Evolutionary conservation across 2,329 filamentous ascomycete genomes (phyloP), one percentile per base, ranked within the genome.

Genomic region (Diaporthe helianthi): DNA sequence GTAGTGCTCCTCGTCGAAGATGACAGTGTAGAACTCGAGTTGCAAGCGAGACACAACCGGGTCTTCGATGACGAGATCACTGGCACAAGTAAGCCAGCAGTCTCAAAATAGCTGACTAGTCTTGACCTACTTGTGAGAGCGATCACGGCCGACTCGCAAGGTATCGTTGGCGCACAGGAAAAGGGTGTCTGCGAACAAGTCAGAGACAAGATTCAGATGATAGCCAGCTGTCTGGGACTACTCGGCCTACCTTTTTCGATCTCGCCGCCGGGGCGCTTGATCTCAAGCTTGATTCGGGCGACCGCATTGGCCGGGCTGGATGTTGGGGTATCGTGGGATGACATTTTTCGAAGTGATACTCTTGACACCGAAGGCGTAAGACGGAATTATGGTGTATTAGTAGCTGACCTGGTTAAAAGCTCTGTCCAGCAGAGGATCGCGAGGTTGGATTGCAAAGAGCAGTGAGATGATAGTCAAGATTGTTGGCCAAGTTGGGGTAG

Each of bases 1-100:
- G 38, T 49, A 49, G 29, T 67, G 65, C 17, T 73, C 73, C 22
- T 78, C 74, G 26, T 87, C 85, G 70, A 87, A 87, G 12, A 83
- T 75, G 49, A 89, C 78, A 1, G 83, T 83, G 74, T 88, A 89
- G 38, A 89, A 78, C 72, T 87, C 84, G 72, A 86, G 85, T 66
- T 89, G 86, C 31, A 82, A 80, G 64, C 85, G 82, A 1, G 87
- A 89, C 24, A 89, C 80, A 12, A 75, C 70, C 0, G 74, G 72
- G 70, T 81, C 76, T 2, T 80, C 73, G n/a, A 88, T 80, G 26
- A 75, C 73, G 44, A 83, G 76, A 7, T 80, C 77, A 70, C 81
- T 83, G 49, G 12, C n/a, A 22, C 12, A 13, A 36, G 55, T 69
- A 26, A 71, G 68, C 44, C 10, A 22, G 17, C 2, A 10, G 31